A percentile compares a stretch with the other conserved stretches of the same genome.
Evolutionary conservation across 208 protist genomes (phyloP).

Genomic region (Paratrypanosoma confusum): DNA sequence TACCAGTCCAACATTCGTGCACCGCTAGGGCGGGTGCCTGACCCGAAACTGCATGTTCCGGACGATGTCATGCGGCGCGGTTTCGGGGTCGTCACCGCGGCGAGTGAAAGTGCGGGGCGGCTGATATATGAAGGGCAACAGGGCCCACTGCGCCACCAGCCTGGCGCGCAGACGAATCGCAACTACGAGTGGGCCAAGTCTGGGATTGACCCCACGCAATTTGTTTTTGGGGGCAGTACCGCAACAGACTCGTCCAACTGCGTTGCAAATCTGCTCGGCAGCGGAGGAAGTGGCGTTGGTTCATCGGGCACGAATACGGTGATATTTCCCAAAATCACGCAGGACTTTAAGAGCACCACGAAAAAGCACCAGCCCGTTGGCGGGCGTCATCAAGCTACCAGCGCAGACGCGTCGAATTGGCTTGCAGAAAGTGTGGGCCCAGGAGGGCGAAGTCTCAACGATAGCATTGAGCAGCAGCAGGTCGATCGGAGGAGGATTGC

Average conservation of each 20-base stretch:
- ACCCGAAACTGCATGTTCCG: conserved; percentile 11
- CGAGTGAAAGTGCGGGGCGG: conserved; percentile 38
- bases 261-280: too few species aligned
- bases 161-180: conserved; percentile 39
- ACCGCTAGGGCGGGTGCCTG: conserved; percentile 49
- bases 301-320: conserved; percentile 11
- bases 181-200: conserved; percentile 65
- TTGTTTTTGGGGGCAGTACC: too few species aligned
- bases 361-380: too few species aligned
- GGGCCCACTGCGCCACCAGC: conserved; percentile 36
- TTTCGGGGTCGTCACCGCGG: conserved; percentile 36
- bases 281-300: conserved; percentile 2
- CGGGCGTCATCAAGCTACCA: too few species aligned
- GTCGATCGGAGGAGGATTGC: too few species aligned
- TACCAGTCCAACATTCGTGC: conserved; percentile 30
- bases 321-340: conserved; percentile 49
- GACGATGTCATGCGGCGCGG: conserved; percentile 35
- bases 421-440: too few species aligned
- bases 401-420: too few species aligned
- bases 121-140: conserved; percentile 36
- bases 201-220: conserved; percentile 60
- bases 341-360: conserved; percentile 39
- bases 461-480: too few species aligned
- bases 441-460: too few species aligned
- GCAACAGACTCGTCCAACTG: too few species aligned